Conservation (phyloP, 169 alveolate species). For the Plasmodium reichenowi region DNA sequence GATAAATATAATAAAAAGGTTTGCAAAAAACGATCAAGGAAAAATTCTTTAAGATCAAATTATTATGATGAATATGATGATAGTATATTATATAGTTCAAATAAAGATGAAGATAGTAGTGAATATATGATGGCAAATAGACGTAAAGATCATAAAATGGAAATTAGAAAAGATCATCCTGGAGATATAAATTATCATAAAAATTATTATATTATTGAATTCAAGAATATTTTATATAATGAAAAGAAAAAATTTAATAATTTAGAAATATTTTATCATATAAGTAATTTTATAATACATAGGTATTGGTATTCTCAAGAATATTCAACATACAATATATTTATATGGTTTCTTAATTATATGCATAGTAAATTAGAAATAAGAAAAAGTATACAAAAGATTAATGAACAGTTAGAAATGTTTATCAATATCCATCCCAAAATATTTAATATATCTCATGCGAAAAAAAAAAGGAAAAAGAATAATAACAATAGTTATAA, state of each 20-base stretch:
- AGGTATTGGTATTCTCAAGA: conserved; percentile 76
- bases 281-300: conserved; percentile 63
- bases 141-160: background rate
- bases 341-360: conserved; percentile 73
- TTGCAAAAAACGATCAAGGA: conserved; percentile 29
- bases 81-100: background rate
- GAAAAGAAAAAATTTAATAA: conserved; percentile 72
- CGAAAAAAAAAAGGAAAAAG: conserved; percentile 66
- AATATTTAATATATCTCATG: conserved; percentile 67
- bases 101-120: background rate
- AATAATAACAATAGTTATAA: conserved; percentile 11
- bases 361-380: conserved; percentile 51
- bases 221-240: conserved; percentile 47
- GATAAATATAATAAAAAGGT: no score
- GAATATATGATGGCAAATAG: background rate
- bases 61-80: conserved; percentile 37
- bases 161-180: conserved; percentile 1
- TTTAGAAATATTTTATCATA: conserved; percentile 70
- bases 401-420: conserved; percentile 61
- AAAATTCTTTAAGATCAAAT: background rate
- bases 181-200: conserved; percentile 34
- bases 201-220: conserved; percentile 71
- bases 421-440: conserved; percentile 63
- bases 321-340: conserved; percentile 39
- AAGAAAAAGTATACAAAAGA: conserved; percentile 33